phyloP scores from a whole-genome alignment of 2,329 filamentous ascomycete genomes.

The Verticillium tricorpus region DNA sequence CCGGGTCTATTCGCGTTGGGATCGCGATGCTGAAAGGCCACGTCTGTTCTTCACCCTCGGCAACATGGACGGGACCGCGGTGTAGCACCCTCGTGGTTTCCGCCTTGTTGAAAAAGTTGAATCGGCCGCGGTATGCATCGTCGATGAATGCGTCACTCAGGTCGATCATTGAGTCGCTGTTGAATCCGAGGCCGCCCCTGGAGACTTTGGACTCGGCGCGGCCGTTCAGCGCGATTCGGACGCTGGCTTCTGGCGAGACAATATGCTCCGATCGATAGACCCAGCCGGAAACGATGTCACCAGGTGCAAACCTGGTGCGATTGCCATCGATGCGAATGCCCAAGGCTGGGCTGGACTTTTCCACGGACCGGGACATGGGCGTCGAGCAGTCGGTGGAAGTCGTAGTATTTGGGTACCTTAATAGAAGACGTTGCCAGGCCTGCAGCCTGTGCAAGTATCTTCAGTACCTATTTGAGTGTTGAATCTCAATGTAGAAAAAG shows the following conservation, averaged over 20 bases:
- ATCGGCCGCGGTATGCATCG: slow-evolving; percentile 16
- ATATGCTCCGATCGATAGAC: slow-evolving; percentile 15
- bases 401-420: too few relatives aligned
- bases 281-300: slow-evolving; percentile 21
- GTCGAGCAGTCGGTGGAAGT: too few relatives aligned
- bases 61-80: slow-evolving; percentile 18
- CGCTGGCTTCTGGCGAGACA: slow-evolving; percentile 13
- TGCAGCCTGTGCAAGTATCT: too few relatives aligned
- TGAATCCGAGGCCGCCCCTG: slow-evolving; percentile 4
- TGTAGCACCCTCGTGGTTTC: slow-evolving; percentile 12
- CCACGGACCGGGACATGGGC: too few relatives aligned
- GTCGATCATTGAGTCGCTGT: too few relatives aligned
- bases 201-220: slow-evolving; percentile 20
- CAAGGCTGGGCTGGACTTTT: not conserved
- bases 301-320: slow-evolving; percentile 6
- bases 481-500: too few relatives aligned
- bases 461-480: too few relatives aligned
- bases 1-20: slow-evolving; percentile 11
- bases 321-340: not conserved
- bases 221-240: slow-evolving; percentile 19
- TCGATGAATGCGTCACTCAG: not conserved
- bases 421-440: too few relatives aligned
- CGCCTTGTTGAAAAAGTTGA: slow-evolving; percentile 17
- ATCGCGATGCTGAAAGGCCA: slow-evolving; percentile 25
- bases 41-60: not conserved